These are phyloP conservation scores for Fagus crenata DNA, from an alignment of 306 rosid genomes.

Conservation along the genomic window DNA sequence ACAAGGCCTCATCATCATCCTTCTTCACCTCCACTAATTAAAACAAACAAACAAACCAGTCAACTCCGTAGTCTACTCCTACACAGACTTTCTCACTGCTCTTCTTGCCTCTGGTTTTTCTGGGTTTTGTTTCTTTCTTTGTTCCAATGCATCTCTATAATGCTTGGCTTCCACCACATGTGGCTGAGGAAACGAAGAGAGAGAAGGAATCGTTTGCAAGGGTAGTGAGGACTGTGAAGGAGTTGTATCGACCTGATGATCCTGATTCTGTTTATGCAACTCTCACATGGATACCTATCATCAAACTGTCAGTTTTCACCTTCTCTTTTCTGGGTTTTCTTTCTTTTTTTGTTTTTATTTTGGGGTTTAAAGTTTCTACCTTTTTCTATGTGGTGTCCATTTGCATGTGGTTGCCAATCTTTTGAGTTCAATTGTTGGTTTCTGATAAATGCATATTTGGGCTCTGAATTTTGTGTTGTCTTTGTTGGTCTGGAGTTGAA, in stretches of 20 bases:
- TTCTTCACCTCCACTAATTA: too few relatives aligned
- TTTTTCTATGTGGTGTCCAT: neutral
- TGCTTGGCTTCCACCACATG: conserved; percentile 98
- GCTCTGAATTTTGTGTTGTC: neutral
- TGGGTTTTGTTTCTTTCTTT: neutral
- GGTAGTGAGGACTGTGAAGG: conserved; percentile 52
- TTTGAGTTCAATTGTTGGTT: neutral
- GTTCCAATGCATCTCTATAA: conserved; percentile 78
- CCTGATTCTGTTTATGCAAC: conserved; percentile 86
- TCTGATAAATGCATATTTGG: neutral
- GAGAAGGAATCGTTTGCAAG: conserved; percentile 80
- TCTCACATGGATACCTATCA: conserved; percentile 77
- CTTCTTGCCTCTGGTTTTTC: too few relatives aligned
- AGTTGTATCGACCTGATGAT: conserved; percentile 57
- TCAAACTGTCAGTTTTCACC: conserved; percentile 77
- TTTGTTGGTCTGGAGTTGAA: too few relatives aligned
- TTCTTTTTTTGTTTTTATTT: neutral
- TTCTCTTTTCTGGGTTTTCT: conserved; percentile 7
- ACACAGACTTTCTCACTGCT: too few relatives aligned
- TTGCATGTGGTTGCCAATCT: neutral
- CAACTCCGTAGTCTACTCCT: too few relatives aligned
- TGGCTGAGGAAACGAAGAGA: conserved; percentile 58
- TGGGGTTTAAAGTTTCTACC: too few relatives aligned
- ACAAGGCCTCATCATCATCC: too few relatives aligned
- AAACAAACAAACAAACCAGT: too few relatives aligned